phyloP scores from a whole-genome alignment of 371 early-diverging fungal genomes.

The Encephalitozoon romaleae region DNA sequence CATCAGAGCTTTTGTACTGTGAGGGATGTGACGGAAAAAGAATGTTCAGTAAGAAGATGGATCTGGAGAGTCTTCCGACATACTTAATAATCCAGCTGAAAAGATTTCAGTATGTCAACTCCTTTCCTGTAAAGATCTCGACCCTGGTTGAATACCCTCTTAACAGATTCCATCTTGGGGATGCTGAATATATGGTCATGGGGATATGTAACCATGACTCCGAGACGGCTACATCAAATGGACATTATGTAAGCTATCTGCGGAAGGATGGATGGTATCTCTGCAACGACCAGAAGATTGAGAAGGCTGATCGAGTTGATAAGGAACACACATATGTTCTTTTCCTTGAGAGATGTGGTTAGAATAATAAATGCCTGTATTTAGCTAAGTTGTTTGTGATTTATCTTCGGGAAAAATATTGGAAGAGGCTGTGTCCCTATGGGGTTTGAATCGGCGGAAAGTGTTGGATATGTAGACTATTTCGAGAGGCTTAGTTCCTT shows the following conservation, averaged over 20 bases:
- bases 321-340: constrained; percentile 53
- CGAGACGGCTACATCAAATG: constrained; percentile 17
- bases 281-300: constrained; percentile 49
- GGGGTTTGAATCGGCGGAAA: background rate
- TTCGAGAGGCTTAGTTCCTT: background rate
- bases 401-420: background rate
- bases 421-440: background rate
- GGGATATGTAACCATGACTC: constrained; percentile 40
- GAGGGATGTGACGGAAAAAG: constrained; percentile 70
- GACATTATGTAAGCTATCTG: constrained; percentile 53
- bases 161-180: background rate
- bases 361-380: background rate
- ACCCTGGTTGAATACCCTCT: constrained; percentile 66
- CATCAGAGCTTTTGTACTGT: constrained; percentile 73
- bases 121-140: constrained; percentile 68
- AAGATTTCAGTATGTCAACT: constrained; percentile 71
- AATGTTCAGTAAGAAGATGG: constrained; percentile 71
- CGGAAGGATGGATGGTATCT: constrained; percentile 42
- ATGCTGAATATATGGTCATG: constrained; percentile 17
- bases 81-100: constrained; percentile 78
- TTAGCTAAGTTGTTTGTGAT: background rate
- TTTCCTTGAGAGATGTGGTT: constrained; percentile 32
- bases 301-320: background rate
- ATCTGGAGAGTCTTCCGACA: constrained; percentile 73
- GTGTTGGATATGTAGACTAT: background rate